phyloP scores from a whole-genome alignment of 108 stramenopile species.

The Skeletonema tropicum region DNA sequence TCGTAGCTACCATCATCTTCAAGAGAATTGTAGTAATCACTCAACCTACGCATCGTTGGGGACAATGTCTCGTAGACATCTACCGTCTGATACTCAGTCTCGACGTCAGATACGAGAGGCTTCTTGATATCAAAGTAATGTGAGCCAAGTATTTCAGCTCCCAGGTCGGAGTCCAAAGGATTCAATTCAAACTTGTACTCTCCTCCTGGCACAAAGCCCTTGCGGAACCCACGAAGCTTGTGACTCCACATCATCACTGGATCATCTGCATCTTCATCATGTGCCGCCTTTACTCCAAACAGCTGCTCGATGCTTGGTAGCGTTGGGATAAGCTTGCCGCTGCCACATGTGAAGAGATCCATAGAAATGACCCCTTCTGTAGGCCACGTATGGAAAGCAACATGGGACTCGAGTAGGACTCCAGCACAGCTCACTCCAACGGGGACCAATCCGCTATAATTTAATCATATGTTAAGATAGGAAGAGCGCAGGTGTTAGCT shows the following conservation, averaged over 20 bases:
- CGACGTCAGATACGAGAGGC: constrained; percentile 29
- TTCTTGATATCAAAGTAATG: constrained; percentile 18
- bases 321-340: constrained; percentile 57
- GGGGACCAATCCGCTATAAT: constrained; percentile 3
- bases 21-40: constrained; percentile 7
- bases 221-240: constrained; percentile 56
- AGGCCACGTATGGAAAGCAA: constrained; percentile 81
- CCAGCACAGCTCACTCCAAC: constrained; percentile 58
- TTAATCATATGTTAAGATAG: constrained; percentile 32
- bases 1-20: constrained; percentile 31
- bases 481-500: constrained; percentile 22
- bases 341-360: constrained; percentile 82
- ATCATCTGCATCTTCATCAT: not conserved
- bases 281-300: constrained; percentile 51
- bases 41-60: not conserved
- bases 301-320: constrained; percentile 59
- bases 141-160: constrained; percentile 6
- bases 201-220: not conserved
- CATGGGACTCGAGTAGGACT: constrained; percentile 75
- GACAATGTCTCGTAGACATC: constrained; percentile 32
- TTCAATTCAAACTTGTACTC: not conserved
- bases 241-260: constrained; percentile 60
- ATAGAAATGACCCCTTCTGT: constrained; percentile 73
- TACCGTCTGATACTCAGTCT: constrained; percentile 30
- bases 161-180: constrained; percentile 33